Conservation (phyloP, 2,329 filamentous ascomycete species). For the Aspergillus viridinutans region DNA sequence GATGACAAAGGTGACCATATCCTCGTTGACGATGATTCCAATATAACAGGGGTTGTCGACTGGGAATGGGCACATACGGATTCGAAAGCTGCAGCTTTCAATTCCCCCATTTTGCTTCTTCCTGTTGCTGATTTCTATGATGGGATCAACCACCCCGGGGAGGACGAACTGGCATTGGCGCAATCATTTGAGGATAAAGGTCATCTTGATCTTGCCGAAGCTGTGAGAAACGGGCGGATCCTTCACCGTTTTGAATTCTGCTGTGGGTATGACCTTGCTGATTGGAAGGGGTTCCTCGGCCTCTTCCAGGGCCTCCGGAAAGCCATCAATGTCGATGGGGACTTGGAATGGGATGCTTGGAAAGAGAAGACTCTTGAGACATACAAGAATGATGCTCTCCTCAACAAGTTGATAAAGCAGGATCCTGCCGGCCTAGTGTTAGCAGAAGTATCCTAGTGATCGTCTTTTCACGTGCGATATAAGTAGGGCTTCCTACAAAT, state of each 20-base stretch:
- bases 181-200: slow-evolving; percentile 32
- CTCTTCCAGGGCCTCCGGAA: slow-evolving; percentile 40
- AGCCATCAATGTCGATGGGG: slow-evolving; percentile 29
- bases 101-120: slow-evolving; percentile 40
- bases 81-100: slow-evolving; percentile 38
- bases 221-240: slow-evolving; percentile 36
- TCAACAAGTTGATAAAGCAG: background rate
- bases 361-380: slow-evolving; percentile 32
- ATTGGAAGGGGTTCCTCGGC: slow-evolving; percentile 43
- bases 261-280: slow-evolving; percentile 40
- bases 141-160: slow-evolving; percentile 31
- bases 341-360: slow-evolving; percentile 39
- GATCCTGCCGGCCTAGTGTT: background rate
- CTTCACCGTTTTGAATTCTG: slow-evolving; percentile 42
- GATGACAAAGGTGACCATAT: slow-evolving; percentile 51
- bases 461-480: too few relatives aligned
- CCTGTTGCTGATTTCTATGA: slow-evolving; percentile 42
- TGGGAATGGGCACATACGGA: slow-evolving; percentile 41
- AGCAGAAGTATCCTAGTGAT: too few relatives aligned
- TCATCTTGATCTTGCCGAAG: slow-evolving; percentile 31
- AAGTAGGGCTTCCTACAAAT: too few relatives aligned
- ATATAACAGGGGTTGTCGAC: slow-evolving; percentile 49
- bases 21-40: slow-evolving; percentile 43
- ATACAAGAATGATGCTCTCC: slow-evolving; percentile 24
- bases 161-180: slow-evolving; percentile 40